Conservation (phyloP, 192 early-diverging fungal species). For the Coemansia sp. region DNA sequence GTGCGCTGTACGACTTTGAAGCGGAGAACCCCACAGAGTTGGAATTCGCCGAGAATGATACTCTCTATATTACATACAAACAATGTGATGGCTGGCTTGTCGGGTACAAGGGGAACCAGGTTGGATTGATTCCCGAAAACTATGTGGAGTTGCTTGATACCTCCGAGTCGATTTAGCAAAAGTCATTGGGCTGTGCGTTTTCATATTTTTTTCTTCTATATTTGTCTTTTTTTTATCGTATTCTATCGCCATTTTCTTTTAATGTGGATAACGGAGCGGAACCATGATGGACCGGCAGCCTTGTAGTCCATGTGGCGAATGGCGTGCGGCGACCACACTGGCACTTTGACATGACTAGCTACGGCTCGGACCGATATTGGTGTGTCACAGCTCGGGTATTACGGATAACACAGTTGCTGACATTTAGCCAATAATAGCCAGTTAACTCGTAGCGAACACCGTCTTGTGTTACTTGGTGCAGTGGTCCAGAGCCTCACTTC, state of each 20-base stretch:
- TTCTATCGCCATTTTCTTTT: not conserved
- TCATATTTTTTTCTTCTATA: not conserved
- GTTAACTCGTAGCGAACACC: not conserved
- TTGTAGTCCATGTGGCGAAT: not conserved
- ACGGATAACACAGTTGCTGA: slow-evolving; percentile 4
- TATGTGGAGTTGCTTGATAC: slow-evolving; percentile 63
- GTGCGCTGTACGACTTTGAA: slow-evolving; percentile 77
- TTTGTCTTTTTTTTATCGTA: not conserved
- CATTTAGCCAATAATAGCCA: not conserved
- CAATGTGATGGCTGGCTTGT: slow-evolving; percentile 79
- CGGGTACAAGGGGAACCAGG: slow-evolving; percentile 65
- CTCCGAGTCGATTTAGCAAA: slow-evolving; percentile 5
- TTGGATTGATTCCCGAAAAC: slow-evolving; percentile 77
- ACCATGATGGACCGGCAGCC: not conserved
- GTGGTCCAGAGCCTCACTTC: not conserved
- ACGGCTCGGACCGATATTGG: not conserved
- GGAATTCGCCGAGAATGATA: slow-evolving; percentile 65
- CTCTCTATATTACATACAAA: slow-evolving; percentile 69
- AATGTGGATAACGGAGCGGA: not conserved
- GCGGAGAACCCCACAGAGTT: slow-evolving; percentile 72
- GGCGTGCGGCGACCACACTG: not conserved
- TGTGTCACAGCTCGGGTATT: not conserved
- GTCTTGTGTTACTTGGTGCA: slow-evolving; percentile 1
- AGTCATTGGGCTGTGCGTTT: not conserved
- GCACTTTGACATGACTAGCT: not conserved